Conservation (phyloP, 306 rosid genomes). For the Dalbergia oliveri region DNA sequence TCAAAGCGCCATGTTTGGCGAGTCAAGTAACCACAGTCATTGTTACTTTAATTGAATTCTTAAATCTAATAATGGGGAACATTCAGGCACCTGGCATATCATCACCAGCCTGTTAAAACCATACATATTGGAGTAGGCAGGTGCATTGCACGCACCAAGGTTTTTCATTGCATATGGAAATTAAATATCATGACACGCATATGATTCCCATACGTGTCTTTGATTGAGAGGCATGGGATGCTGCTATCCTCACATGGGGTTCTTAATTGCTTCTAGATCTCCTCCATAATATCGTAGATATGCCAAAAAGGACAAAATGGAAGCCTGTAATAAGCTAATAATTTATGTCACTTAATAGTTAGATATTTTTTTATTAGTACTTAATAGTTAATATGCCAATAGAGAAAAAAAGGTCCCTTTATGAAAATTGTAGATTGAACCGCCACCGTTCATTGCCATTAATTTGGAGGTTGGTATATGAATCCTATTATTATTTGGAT, state of each 20-base stretch:
- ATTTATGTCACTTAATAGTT: neutral
- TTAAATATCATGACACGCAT: constrained; percentile 2
- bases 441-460: constrained; percentile 24
- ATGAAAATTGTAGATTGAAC: neutral
- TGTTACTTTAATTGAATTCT: constrained; percentile 26
- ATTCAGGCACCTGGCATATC: neutral
- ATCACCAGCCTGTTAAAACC: neutral
- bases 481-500: neutral
- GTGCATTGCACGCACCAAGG: constrained; percentile 40
- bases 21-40: constrained; percentile 17
- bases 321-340: neutral
- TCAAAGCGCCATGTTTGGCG: constrained; percentile 39
- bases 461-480: neutral
- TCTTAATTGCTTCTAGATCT: constrained; percentile 20
- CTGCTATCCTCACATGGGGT: constrained; percentile 13
- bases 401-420: neutral
- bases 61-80: neutral
- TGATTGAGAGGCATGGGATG: constrained; percentile 45
- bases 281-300: constrained; percentile 9
- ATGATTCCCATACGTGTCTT: constrained; percentile 45
- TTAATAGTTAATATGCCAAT: neutral
- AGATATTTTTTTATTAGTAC: too few relatives aligned
- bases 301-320: neutral
- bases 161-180: neutral
- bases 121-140: neutral